Conservation (phyloP, 257 asterid genomes). For the Petunia axillaris region DNA sequence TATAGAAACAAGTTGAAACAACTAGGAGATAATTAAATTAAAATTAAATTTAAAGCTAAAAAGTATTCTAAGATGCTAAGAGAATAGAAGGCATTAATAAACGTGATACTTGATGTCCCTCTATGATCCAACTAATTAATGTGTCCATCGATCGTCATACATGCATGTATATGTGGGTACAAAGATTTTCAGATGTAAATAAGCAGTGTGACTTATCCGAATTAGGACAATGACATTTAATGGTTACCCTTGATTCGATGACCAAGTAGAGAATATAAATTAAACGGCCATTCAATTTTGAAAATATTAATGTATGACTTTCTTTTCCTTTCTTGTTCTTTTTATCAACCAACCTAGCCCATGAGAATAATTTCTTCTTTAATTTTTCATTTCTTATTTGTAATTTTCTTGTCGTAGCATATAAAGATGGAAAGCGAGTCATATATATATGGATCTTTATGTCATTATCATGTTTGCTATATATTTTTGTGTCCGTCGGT, state of each 20-base stretch:
- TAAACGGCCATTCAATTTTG: not conserved
- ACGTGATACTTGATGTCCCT: too few relatives aligned
- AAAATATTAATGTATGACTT: conserved; percentile 2
- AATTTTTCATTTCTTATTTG: not conserved
- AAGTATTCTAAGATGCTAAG: not conserved
- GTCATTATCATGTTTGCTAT: not conserved
- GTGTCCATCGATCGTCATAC: too few relatives aligned
- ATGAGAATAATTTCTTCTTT: not conserved
- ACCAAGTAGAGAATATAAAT: not conserved
- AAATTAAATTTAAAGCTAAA: not conserved
- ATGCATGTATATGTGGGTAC: too few relatives aligned
- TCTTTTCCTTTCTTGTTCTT: not conserved
- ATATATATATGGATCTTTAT: not conserved
- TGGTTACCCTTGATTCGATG: not conserved
- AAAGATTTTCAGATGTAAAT: too few relatives aligned
- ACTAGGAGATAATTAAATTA: not conserved
- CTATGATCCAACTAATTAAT: too few relatives aligned
- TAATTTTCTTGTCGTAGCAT: conserved; percentile 23
- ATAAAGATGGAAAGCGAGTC: not conserved
- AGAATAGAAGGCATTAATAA: not conserved
- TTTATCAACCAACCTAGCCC: not conserved
- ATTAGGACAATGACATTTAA: not conserved
- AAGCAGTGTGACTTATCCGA: not conserved
- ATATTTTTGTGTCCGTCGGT: conserved; percentile 9
- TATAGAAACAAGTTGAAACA: too few relatives aligned